Base-by-base conservation (phyloP, 2,329 filamentous ascomycete genomes). In the Colletotrichum tofieldiae region DNA sequence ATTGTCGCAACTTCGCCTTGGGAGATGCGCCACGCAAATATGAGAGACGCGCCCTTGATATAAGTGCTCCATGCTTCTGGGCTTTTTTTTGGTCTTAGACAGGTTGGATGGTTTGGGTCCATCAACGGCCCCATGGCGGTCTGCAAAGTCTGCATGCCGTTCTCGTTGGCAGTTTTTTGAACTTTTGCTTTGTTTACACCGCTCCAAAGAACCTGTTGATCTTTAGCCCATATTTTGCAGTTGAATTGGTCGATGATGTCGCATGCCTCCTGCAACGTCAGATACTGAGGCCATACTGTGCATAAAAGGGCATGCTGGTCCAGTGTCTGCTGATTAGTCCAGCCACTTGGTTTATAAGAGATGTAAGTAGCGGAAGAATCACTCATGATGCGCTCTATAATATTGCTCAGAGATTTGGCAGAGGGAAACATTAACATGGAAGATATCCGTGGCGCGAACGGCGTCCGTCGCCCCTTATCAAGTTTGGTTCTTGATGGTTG, bases 11-110 rank as follows among this genome's bases (percentile, higher is more conserved):
- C 23, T 18, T 29, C 37, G 16, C 47, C 61, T 6, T 54, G 47
- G 1, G 61, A 64, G n/a, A 64, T 64, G 43, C 32, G 49, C 61
- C 61, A 54, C 2, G 61, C 45, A 12, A 41, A 64, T 26, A 54
- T 39, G 6, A 54, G 47, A 3, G 47, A 54, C 7, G 61, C 47
- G 12, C 61, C 61, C 11, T 43, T 64, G 14, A 54, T 23, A 12
- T 54, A 64, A 2, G 41, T 32, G 2, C 45, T 32, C 61, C 47
- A 64, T 16, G 47, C n/a, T 2, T 1, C 9, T 14, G 5, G 1
- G 1, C 5, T 16, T 16, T 64, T 54, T 1, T 12, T 12, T 8
- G n/a, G 12, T 41, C 37, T 35, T 1, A 41, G 32, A 5, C 47
- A 64, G 1, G 11, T 3, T 4, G 61, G 61, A 6, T 51, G 23